Conservation (phyloP, 495 filamentous ascomycete genomes). For the Talaromyces wortmannii region DNA sequence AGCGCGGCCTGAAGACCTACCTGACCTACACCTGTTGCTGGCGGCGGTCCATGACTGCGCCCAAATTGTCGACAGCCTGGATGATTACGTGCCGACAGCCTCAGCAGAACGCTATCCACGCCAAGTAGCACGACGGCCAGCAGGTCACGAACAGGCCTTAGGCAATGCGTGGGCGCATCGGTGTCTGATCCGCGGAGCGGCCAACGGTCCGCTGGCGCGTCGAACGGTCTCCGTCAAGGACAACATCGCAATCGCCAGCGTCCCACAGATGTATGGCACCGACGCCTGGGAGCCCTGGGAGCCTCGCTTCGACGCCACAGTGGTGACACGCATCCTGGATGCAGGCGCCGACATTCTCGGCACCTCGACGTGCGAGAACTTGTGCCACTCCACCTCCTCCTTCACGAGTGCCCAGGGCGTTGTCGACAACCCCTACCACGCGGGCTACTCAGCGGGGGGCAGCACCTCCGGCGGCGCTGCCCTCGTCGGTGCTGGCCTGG, state of each 20-base stretch:
- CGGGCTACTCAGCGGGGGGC: conserved; percentile 47
- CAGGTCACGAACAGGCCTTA: too few relatives aligned
- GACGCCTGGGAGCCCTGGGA: conserved; percentile 16
- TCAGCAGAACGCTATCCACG: too few relatives aligned
- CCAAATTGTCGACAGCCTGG: too few relatives aligned
- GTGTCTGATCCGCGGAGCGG: too few relatives aligned
- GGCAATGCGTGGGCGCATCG: too few relatives aligned
- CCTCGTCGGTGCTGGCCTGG: conserved; percentile 39
- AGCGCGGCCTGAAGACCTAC: too few relatives aligned
- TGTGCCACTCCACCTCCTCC: conserved; percentile 33
- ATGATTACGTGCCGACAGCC: too few relatives aligned
- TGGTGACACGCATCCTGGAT: conserved; percentile 39
- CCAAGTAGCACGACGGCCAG: too few relatives aligned
- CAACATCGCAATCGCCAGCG: conserved; percentile 23
- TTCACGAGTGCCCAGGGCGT: conserved; percentile 42
- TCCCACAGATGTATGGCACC: conserved; percentile 25
- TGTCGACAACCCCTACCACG: conserved; percentile 41
- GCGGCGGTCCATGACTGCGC: too few relatives aligned
- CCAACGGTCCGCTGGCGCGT: too few relatives aligned
- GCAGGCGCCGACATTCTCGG: conserved; percentile 35
- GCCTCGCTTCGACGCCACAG: conserved; percentile 31
- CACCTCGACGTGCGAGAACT: conserved; percentile 40
- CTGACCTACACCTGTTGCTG: too few relatives aligned
- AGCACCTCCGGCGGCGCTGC: conserved; percentile 51
- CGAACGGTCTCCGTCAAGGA: conserved; percentile 29